phyloP scores from a whole-genome alignment of 495 filamentous ascomycete genomes.

The Penicillium lividum region DNA sequence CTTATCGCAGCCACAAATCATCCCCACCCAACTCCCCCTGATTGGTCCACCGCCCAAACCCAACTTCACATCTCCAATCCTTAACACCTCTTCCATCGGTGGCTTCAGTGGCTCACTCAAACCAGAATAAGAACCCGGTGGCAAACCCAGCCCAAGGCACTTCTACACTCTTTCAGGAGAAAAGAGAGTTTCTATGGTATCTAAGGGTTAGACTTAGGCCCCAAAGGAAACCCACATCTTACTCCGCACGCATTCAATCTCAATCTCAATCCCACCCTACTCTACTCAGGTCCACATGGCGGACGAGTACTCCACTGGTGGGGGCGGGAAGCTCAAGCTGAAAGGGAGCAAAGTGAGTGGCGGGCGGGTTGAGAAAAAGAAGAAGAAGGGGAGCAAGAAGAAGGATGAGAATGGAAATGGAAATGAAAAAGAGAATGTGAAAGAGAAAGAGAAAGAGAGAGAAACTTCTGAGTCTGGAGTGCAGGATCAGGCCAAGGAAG shows the following conservation, averaged over 20 bases:
- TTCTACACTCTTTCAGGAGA: not conserved
- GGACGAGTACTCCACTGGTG: slow-evolving; percentile 69
- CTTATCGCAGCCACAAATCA: slow-evolving; percentile 1
- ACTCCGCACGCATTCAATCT: slow-evolving; percentile 25
- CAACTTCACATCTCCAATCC: slow-evolving; percentile 14
- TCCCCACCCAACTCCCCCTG: slow-evolving; percentile 14
- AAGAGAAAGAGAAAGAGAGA: not conserved
- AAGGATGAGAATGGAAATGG: slow-evolving; percentile 12
- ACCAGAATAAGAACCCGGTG: not conserved
- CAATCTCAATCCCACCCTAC: not conserved
- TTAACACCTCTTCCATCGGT: slow-evolving; percentile 1
- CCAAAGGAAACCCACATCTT: slow-evolving; percentile 1
- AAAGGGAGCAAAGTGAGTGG: slow-evolving; percentile 67
- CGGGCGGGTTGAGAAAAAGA: slow-evolving; percentile 55
- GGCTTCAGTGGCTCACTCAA: slow-evolving; percentile 1
- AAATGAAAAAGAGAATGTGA: not conserved
- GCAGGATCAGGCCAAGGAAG: slow-evolving; percentile 7
- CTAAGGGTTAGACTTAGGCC: too few species aligned
- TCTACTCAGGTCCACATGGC: slow-evolving; percentile 14
- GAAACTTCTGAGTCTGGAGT: not conserved
- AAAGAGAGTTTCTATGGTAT: too few species aligned
- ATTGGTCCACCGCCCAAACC: slow-evolving; percentile 21
- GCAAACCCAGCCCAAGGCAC: not conserved
- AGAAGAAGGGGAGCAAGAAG: slow-evolving; percentile 63
- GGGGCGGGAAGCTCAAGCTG: slow-evolving; percentile 72